Percentiles rank a stretch among this genome's conserved stretches.
Evolutionary conservation across 2,329 filamentous ascomycete genomes (phyloP).

Genomic region (Colletotrichum coccodes): DNA sequence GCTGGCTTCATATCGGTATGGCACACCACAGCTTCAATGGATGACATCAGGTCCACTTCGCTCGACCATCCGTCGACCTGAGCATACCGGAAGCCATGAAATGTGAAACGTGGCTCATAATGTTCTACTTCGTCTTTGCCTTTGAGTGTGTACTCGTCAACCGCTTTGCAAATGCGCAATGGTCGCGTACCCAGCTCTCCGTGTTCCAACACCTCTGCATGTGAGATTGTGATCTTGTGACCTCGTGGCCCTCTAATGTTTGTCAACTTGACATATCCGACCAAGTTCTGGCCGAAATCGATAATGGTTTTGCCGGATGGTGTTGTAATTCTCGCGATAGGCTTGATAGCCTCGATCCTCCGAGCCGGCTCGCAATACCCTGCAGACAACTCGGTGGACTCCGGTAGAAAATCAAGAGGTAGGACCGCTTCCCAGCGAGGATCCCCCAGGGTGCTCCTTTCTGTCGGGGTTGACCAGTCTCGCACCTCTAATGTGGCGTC

Average conservation of each 20-base stretch:
- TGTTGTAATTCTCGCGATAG: conserved; percentile 41
- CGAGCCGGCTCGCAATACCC: conserved; percentile 23
- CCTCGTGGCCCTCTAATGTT: conserved; percentile 34
- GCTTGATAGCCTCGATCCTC: conserved; percentile 41
- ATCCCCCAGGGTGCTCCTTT: neutral
- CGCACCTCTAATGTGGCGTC: conserved; percentile 18
- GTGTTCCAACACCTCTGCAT: conserved; percentile 55
- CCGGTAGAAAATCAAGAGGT: neutral
- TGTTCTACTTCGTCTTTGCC: conserved; percentile 32
- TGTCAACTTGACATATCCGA: conserved; percentile 45
- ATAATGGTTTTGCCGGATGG: conserved; percentile 49
- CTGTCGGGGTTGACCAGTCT: conserved; percentile 14
- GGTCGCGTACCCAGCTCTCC: conserved; percentile 50
- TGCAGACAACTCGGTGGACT: neutral
- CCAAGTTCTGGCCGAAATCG: conserved; percentile 57
- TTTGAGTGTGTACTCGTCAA: conserved; percentile 44
- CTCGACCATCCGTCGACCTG: conserved; percentile 50
- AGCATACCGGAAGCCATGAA: conserved; percentile 62
- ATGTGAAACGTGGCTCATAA: conserved; percentile 60
- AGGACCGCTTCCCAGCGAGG: neutral
- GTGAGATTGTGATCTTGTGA: conserved; percentile 43
- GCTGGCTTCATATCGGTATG: conserved; percentile 23
- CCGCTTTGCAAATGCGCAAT: conserved; percentile 46
- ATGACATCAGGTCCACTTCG: neutral
- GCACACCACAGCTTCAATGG: conserved; percentile 20